Percentiles rank a stretch among this genome's conserved stretches.
Evolutionary conservation across 306 rosid genomes (phyloP).

Genomic region (Prunus armeniaca): DNA sequence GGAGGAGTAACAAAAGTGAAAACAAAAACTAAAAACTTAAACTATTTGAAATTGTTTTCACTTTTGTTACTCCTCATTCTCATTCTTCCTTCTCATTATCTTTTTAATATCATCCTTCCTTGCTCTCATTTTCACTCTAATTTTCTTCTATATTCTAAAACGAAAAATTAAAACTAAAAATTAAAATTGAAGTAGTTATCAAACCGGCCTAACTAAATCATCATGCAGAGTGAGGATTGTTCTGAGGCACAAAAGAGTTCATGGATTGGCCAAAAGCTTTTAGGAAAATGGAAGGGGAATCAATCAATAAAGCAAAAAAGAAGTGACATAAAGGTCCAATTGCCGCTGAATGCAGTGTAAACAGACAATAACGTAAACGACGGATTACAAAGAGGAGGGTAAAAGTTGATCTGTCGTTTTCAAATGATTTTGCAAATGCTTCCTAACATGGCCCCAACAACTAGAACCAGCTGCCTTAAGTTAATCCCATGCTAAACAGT

Average conservation of each 20-base stretch:
- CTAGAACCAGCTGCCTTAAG: too few relatives aligned
- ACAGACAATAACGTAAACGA: background rate
- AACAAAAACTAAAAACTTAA: too few relatives aligned
- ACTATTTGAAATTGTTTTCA: too few relatives aligned
- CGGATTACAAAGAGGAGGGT: background rate
- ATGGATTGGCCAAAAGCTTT: background rate
- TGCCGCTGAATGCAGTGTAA: background rate
- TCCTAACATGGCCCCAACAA: background rate
- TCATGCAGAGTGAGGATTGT: background rate
- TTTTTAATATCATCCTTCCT: too few relatives aligned
- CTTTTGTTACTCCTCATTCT: too few relatives aligned
- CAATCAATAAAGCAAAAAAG: background rate
- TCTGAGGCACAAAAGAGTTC: background rate
- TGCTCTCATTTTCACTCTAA: too few relatives aligned
- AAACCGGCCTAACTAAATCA: accelerated
- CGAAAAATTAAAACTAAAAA: too few relatives aligned
- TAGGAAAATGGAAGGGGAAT: background rate
- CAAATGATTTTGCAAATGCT: background rate
- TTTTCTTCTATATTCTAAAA: too few relatives aligned
- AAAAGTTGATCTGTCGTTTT: background rate
- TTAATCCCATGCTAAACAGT: too few relatives aligned
- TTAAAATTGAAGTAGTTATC: too few relatives aligned
- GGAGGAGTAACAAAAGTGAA: too few relatives aligned
- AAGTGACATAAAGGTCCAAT: background rate
- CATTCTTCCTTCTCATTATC: too few relatives aligned